Evolutionary conservation across 371 early-diverging fungal genomes (phyloP).

Genomic region (Thermomucor indicae-seudaticae): DNA sequence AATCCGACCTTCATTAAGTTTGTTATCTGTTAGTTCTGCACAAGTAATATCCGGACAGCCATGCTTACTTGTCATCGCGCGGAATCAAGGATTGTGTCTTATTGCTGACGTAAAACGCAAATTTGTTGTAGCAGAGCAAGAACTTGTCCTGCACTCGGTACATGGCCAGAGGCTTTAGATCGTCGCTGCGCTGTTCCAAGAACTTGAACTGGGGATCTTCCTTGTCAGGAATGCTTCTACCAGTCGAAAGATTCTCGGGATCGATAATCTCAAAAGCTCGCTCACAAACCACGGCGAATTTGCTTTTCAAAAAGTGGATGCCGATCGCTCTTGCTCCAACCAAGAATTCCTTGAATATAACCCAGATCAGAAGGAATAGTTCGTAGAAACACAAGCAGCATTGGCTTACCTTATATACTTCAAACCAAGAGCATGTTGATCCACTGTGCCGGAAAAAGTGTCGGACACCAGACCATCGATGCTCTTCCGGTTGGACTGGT

Average conservation of each 20-base stretch:
- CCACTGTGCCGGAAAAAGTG: constrained; percentile 2
- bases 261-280: constrained; percentile 77
- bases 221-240: constrained; percentile 45
- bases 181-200: constrained; percentile 61
- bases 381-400: not conserved
- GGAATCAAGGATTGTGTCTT: constrained; percentile 11
- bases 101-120: constrained; percentile 82
- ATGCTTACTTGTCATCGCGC: constrained; percentile 21
- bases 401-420: constrained; percentile 9
- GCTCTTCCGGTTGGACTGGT: not conserved
- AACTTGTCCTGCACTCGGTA: constrained; percentile 61
- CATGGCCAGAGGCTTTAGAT: constrained; percentile 67
- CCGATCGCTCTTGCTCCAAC: constrained; percentile 62
- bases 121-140: constrained; percentile 83
- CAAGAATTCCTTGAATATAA: constrained; percentile 55
- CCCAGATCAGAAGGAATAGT: not conserved
- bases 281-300: constrained; percentile 66
- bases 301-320: constrained; percentile 59
- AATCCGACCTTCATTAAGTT: constrained; percentile 6
- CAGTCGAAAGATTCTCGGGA: constrained; percentile 51
- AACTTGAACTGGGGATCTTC: constrained; percentile 69
- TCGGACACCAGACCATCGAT: not conserved
- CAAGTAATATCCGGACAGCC: no score
- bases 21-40: constrained; percentile 6
- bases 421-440: constrained; percentile 18